A percentile compares a stretch with the other conserved stretches of the same genome.
Conservation (phyloP, 2,329 filamentous ascomycete genomes). For the Harringtonia aguacate region DNA sequence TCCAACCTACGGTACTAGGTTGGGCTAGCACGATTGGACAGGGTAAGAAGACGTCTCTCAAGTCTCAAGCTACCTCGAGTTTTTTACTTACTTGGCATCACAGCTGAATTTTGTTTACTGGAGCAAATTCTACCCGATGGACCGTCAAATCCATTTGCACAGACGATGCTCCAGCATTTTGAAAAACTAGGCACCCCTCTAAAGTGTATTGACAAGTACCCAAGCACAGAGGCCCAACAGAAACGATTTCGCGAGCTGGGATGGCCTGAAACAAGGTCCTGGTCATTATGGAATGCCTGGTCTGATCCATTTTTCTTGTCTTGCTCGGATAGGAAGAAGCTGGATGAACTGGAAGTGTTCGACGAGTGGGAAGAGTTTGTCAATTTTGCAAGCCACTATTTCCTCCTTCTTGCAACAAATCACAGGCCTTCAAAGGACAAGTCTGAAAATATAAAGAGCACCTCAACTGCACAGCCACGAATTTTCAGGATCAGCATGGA, state of each 20-base stretch:
- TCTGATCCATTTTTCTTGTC: slow-evolving; percentile 55
- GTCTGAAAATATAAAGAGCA: no score
- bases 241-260: slow-evolving; percentile 58
- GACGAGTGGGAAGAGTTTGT: slow-evolving; percentile 96
- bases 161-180: slow-evolving; percentile 78
- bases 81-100: neutral
- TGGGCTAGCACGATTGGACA: slow-evolving; percentile 67
- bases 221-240: slow-evolving; percentile 53
- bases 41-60: slow-evolving; percentile 36
- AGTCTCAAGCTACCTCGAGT: neutral
- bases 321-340: slow-evolving; percentile 41
- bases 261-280: slow-evolving; percentile 52
- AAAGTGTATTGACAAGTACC: slow-evolving; percentile 63
- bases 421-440: neutral
- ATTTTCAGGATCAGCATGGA: neutral
- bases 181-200: slow-evolving; percentile 68
- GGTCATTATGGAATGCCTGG: slow-evolving; percentile 79
- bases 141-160: slow-evolving; percentile 68
- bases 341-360: slow-evolving; percentile 72
- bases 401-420: slow-evolving; percentile 57
- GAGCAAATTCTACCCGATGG: slow-evolving; percentile 81
- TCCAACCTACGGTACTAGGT: slow-evolving; percentile 10
- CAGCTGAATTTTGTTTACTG: slow-evolving; percentile 61
- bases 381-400: slow-evolving; percentile 76
- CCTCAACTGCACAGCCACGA: neutral